Conservation (phyloP, 2,329 filamentous ascomycete genomes). For the Scopulariopsis brevicaulis region DNA sequence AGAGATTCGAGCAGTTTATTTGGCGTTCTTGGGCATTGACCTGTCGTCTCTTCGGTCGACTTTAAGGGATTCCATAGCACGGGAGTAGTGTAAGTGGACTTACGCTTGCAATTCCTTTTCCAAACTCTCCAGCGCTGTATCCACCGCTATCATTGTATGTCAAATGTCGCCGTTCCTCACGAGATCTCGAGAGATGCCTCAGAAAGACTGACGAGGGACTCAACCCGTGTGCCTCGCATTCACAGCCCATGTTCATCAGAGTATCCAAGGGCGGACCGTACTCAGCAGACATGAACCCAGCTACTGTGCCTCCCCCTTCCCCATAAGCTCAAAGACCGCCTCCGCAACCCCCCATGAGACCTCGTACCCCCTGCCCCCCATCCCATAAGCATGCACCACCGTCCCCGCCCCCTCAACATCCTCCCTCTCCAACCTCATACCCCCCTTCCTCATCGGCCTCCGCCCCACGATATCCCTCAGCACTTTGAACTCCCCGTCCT, state of each 20-base stretch:
- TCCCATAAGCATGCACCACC: conserved; percentile 44
- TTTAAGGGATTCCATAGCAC: too few relatives aligned
- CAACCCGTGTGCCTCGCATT: too few relatives aligned
- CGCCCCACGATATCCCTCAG: conserved; percentile 32
- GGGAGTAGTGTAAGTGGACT: too few relatives aligned
- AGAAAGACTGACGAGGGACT: too few relatives aligned
- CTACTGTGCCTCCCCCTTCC: not conserved
- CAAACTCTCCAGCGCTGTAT: too few relatives aligned
- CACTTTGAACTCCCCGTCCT: conserved; percentile 17
- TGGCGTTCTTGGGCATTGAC: not conserved
- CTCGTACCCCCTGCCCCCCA: conserved; percentile 50
- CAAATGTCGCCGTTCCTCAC: too few relatives aligned
- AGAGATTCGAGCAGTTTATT: too few relatives aligned
- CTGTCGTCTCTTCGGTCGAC: too few relatives aligned
- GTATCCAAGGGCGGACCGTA: not conserved
- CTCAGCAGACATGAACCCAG: not conserved
- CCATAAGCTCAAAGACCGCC: conserved; percentile 30
- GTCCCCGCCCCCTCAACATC: conserved; percentile 13
- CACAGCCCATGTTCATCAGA: too few relatives aligned
- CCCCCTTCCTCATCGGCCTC: conserved; percentile 30
- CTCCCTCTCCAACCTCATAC: conserved; percentile 42
- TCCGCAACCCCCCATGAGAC: conserved; percentile 48
- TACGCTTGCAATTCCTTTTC: too few relatives aligned
- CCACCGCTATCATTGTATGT: too few relatives aligned
- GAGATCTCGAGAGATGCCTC: too few relatives aligned